Percentiles rank a stretch among this genome's conserved stretches.
These are phyloP conservation scores for Babesia bigemina DNA, from an alignment of 169 alveolate species.

Conservation along the genomic window DNA sequence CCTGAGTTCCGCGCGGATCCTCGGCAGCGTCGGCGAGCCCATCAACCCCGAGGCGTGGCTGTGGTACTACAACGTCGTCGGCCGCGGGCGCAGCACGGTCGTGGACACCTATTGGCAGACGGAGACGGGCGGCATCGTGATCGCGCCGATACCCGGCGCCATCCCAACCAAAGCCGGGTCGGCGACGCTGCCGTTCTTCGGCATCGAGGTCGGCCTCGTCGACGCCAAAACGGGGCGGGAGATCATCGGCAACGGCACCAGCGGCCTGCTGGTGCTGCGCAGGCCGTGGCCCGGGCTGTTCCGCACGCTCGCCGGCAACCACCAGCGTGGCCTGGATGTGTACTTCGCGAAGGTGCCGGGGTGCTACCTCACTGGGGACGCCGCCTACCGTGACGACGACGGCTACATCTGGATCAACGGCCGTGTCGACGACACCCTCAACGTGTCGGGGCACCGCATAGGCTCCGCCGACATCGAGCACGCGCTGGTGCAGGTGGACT, in stretches of 20 bases:
- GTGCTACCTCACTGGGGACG: constrained; percentile 92
- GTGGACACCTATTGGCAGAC: constrained; percentile 98
- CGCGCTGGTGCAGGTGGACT: constrained; percentile 85
- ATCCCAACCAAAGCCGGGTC: constrained; percentile 91
- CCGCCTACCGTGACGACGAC: constrained; percentile 92
- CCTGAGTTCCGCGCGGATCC: constrained; percentile 72
- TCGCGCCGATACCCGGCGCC: constrained; percentile 91
- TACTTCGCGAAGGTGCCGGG: constrained; percentile 86
- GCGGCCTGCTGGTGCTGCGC: constrained; percentile 86
- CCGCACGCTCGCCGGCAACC: constrained; percentile 89
- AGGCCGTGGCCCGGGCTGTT: constrained; percentile 90
- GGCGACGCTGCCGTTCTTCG: constrained; percentile 87
- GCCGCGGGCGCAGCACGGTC: constrained; percentile 78
- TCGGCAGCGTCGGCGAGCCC: constrained; percentile 92
- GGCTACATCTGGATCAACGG: constrained; percentile 95
- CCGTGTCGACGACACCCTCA: constrained; percentile 94
- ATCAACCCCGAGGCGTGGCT: constrained; percentile 94
- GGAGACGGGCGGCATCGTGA: constrained; percentile 94
- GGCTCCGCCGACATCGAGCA: constrained; percentile 94
- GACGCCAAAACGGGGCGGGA: constrained; percentile 87
- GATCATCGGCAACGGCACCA: constrained; percentile 74
- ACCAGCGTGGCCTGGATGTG: constrained; percentile 79
- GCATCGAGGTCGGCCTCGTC: constrained; percentile 86
- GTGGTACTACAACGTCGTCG: constrained; percentile 87
- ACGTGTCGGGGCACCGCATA: constrained; percentile 91